These are phyloP conservation scores for Naganishia vaughanmartiniae DNA, from an alignment of 768 basidiomycete species.

Conservation along the genomic window DNA sequence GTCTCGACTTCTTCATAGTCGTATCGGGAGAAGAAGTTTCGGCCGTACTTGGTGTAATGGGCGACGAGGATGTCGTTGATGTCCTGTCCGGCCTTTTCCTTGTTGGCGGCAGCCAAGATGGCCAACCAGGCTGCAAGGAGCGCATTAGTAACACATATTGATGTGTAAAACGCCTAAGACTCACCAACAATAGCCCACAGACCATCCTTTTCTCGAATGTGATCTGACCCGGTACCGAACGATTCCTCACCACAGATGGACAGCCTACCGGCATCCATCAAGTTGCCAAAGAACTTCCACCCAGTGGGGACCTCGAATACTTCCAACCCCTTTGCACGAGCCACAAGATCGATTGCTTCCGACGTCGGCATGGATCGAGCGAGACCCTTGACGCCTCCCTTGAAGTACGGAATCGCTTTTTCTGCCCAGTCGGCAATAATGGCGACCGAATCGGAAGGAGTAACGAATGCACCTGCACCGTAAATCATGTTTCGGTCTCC, in stretches of 20 bases:
- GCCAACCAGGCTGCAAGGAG: constrained; percentile 80
- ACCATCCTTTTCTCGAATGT: constrained; percentile 99
- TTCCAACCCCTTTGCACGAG: constrained; percentile 86
- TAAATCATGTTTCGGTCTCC: constrained; percentile 99
- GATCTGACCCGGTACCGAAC: constrained; percentile 99
- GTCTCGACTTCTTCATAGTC: constrained; percentile 98
- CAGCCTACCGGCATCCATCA: constrained; percentile 97
- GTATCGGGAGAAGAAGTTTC: constrained; percentile 95
- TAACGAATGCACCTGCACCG: constrained; percentile 95
- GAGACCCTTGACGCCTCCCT: constrained; percentile 86
- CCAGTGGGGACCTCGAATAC: constrained; percentile 97
- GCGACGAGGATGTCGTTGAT: constrained; percentile 86
- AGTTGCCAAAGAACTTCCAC: constrained; percentile 99
- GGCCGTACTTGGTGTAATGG: constrained; percentile 90
- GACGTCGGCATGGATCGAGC: constrained; percentile 97
- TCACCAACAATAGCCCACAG: constrained; percentile 92
- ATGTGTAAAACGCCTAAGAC: constrained; percentile 40
- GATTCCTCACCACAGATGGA: constrained; percentile 99
- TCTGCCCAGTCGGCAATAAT: constrained; percentile 94
- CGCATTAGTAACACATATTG: not conserved
- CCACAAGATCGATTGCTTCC: constrained; percentile 93
- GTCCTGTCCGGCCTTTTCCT: constrained; percentile 55
- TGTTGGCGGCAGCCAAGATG: constrained; percentile 83
- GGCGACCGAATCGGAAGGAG: constrained; percentile 94
- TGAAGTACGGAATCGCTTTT: constrained; percentile 54